Base-by-base conservation (phyloP, 139 green algal genomes). In the Tetraselmis striata region DNA sequence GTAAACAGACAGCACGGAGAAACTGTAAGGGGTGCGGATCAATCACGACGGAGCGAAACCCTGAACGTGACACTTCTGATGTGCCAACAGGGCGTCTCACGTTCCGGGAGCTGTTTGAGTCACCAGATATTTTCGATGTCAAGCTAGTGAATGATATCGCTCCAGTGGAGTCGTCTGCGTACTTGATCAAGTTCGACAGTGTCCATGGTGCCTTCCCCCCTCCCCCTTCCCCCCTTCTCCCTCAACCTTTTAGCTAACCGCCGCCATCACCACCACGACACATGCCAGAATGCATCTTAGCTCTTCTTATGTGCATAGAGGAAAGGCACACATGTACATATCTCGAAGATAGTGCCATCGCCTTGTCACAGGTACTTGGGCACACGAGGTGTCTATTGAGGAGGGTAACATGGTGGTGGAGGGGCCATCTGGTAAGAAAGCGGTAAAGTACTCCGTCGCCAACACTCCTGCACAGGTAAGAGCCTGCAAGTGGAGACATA, bases 101-200 rank as follows among this genome's bases (percentile, higher is more conserved):
- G 0, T 30, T 89, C n/a, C 84, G 91, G 18, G 30, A 90, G 2
- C 87, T 82, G 0, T 94, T 89, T 82, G 85, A 88, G 18, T 79
- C 83, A 23, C 81, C 82, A 2, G 88, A 93, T 0, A 59, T 67
- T 1, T 93, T 93, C 75, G 77, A 95, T 76, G 81, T 97, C n/a
- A 93, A 94, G 28, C 85, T 92, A 29, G 82, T 97, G 30, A 97
- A 97, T 79, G 94, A 97, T 59, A 82, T 92, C 25, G 84, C 87
- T 0, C 82, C 86, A 0, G 84, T 91, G 0, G 92, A 97, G 76
- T 89, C 59, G 25, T 85, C 86, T 23, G 92, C 93, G 2, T 97
- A 97, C 86, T 86, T 97, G 0, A 83, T 94, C 26, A 92, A 97
- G 84, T 97, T 89, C 59, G 94, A 98, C 87, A 90, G 78, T 2